Conservation (phyloP, 2,329 filamentous ascomycete genomes). For the Aspergillus sp. region DNA sequence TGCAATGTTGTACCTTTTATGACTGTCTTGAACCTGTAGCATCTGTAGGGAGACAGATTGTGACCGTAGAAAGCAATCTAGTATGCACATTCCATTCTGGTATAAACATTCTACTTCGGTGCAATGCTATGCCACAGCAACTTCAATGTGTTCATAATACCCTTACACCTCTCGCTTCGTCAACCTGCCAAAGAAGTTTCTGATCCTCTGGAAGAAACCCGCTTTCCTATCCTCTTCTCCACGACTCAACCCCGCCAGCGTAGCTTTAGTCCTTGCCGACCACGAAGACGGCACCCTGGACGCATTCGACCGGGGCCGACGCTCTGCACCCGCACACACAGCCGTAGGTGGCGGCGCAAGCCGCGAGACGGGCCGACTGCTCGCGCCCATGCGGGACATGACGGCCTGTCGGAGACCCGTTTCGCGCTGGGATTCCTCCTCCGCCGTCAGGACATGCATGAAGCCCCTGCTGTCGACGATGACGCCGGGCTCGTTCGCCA, state of each 20-base stretch:
- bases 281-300: slow-evolving; percentile 9
- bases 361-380: neutral
- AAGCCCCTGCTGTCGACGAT: slow-evolving; percentile 24
- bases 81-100: no score
- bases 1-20: no score
- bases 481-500: slow-evolving; percentile 10
- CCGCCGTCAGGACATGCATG: slow-evolving; percentile 16
- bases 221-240: neutral
- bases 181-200: slow-evolving; percentile 3
- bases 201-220: slow-evolving; percentile 4
- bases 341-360: neutral
- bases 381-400: slow-evolving; percentile 24
- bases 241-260: neutral
- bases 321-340: neutral
- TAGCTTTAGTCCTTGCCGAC: slow-evolving; percentile 3
- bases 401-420: slow-evolving; percentile 23
- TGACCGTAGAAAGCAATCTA: no score
- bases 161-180: neutral
- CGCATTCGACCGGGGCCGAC: neutral
- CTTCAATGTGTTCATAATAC: no score
- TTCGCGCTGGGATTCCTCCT: slow-evolving; percentile 20
- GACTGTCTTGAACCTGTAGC: no score
- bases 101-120: no score
- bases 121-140: no score
- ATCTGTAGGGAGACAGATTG: no score